Conservation (phyloP, 129 eudicot species). For the Artemisia annua region DNA sequence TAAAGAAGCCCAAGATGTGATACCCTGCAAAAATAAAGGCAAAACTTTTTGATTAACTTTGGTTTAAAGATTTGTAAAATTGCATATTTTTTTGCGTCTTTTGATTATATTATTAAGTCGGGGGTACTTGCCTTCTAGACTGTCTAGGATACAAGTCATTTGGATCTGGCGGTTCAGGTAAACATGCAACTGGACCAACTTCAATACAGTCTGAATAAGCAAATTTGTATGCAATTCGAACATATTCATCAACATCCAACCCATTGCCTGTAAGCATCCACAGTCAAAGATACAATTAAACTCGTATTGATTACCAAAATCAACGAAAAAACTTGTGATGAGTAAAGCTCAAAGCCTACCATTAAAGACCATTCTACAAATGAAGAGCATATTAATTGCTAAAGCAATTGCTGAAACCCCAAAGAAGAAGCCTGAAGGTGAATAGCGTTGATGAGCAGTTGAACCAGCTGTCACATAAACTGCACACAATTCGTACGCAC, state of each 20-base stretch:
- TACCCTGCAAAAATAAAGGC: constrained; percentile 55
- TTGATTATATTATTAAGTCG: neutral
- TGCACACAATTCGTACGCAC: constrained; percentile 97
- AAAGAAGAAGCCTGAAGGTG: constrained; percentile 98
- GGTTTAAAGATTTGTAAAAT: neutral
- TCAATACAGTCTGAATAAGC: constrained; percentile 97
- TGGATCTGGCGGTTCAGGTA: constrained; percentile 98
- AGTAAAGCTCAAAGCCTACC: constrained; percentile 43
- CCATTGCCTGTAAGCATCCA: constrained; percentile 70
- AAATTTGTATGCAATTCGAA: constrained; percentile 86
- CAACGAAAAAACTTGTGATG: neutral
- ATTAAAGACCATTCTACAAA: constrained; percentile 97
- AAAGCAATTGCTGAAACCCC: constrained; percentile 98
- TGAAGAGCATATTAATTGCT: constrained; percentile 98
- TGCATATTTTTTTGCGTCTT: no score
- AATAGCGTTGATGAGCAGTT: constrained; percentile 84
- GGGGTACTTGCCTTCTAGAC: constrained; percentile 81
- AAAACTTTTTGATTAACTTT: neutral
- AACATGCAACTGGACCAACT: constrained; percentile 97
- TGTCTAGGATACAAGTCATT: constrained; percentile 95
- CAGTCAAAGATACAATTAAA: neutral
- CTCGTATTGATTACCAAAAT: neutral
- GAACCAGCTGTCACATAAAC: constrained; percentile 96
- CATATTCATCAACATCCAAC: constrained; percentile 96
- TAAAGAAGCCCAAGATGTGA: constrained; percentile 92